Evolutionary conservation across 768 basidiomycete species (phyloP), one percentile per base, ranked within the genome.

Genomic region (Lactifluus hygrophoroides): DNA sequence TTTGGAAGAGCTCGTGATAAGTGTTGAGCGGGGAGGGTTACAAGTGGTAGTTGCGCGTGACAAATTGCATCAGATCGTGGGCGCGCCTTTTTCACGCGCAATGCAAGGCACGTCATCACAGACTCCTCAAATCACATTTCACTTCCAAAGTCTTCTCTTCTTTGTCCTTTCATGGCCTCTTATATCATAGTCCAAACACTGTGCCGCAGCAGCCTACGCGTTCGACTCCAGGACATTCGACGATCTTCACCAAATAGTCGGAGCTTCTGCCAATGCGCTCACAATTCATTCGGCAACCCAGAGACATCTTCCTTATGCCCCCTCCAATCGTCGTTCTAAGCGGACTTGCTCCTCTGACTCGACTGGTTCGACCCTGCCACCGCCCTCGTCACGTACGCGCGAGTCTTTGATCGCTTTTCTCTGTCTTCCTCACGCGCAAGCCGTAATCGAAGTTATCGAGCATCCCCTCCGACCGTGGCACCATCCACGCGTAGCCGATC

Each of bases 1-100:
- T 51, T 85, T 86, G 11, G 86, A 86, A 54, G 85, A 86, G 71
- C 83, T 86, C 88, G 90, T 89, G 54, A 23, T 53, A 47, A 46
- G 48, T 38, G 54, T 55, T n/a, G 16, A 40, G 51, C 5, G 13
- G 4, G 9, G 34, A 51, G 21, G 10, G 45, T 5, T 43, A 49
- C 28, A 14, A 19, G 16, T 38, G 14, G 25, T 48, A 16, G 43
- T 37, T 3, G 43, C 21, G 21, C 13, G 34, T 32, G 17, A n/a
- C 3, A 25, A 34, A 28, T 30, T 35, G 30, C 23, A 30, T 49
- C 30, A 38, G n/a, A n/a, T n/a, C n/a, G n/a, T n/a, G n/a, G n/a
- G n/a, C 30, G 62, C 53, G 51, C 34, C 17, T 13, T n/a, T 49
- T 13, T 3, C 11, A 2, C 21, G n/a, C 49, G 47, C 34, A 56